These are phyloP conservation scores for Ophiosphaerella herpotricha DNA, from an alignment of 2,329 filamentous ascomycete species.

Conservation along the genomic window DNA sequence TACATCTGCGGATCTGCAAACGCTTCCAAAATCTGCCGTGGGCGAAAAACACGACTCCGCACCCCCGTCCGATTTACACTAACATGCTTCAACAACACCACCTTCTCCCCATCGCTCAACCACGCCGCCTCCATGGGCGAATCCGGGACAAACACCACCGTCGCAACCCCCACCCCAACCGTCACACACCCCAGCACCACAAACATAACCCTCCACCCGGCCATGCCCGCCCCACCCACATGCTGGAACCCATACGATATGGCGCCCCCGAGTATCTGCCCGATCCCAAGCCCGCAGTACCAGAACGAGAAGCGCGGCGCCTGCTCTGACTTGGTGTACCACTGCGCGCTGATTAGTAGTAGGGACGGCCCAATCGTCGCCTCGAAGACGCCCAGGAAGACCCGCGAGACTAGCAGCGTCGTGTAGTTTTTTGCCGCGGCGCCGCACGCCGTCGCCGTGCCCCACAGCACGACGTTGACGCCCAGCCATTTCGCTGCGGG, in stretches of 20 bases:
- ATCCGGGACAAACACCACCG: conserved; percentile 46
- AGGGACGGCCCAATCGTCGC: conserved; percentile 57
- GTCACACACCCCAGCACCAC: conserved; percentile 20
- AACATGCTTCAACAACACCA: conserved; percentile 66
- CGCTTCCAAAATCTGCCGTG: conserved; percentile 64
- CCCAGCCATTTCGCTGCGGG: conserved; percentile 60
- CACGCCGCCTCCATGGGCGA: conserved; percentile 49
- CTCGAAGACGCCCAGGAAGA: conserved; percentile 58
- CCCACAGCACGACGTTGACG: conserved; percentile 50
- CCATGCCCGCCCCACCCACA: conserved; percentile 4
- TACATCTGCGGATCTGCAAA: conserved; percentile 60
- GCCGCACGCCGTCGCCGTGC: conserved; percentile 53
- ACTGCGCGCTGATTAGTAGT: conserved; percentile 60
- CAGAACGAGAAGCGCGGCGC: conserved; percentile 64
- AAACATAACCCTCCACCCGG: conserved; percentile 28
- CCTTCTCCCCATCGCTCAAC: conserved; percentile 42
- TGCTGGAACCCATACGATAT: conserved; percentile 31
- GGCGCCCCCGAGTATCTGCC: conserved; percentile 18
- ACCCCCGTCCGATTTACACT: conserved; percentile 75
- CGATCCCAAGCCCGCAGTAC: conserved; percentile 60
- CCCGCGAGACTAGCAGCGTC: conserved; percentile 54
- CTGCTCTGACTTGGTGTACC: conserved; percentile 61
- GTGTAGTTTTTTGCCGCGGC: conserved; percentile 54
- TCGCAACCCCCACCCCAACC: conserved; percentile 18
- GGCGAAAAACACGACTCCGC: conserved; percentile 67